phyloP scores from a whole-genome alignment of 2,329 filamentous ascomycete species.

The Parasarocladium wereldwijsianum region DNA sequence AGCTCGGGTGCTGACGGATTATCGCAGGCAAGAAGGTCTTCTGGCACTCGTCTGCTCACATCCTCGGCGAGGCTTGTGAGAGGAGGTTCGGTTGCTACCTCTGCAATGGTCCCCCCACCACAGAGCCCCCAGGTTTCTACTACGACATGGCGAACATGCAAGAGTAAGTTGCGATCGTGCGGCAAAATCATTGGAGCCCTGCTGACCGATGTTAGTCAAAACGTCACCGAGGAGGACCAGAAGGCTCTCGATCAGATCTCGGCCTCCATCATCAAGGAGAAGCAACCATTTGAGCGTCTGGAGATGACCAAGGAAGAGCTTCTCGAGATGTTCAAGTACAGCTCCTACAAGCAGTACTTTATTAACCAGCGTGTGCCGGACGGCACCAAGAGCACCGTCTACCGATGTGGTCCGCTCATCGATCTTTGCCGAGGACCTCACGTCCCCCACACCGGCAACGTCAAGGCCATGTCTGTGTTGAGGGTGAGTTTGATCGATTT shows the following conservation, averaged over 20 bases:
- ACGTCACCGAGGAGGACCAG: constrained; percentile 67
- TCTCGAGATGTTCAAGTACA: constrained; percentile 89
- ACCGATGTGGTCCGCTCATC: constrained; percentile 83
- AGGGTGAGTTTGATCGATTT: constrained; percentile 43
- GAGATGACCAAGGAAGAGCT: constrained; percentile 82
- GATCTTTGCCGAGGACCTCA: constrained; percentile 93
- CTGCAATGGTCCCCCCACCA: constrained; percentile 84
- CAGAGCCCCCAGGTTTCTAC: constrained; percentile 70
- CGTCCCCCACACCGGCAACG: constrained; percentile 78
- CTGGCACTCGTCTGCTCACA: constrained; percentile 93
- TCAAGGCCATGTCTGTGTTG: constrained; percentile 90
- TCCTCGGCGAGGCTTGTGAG: constrained; percentile 90
- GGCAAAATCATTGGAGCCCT: not conserved
- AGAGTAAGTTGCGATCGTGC: constrained; percentile 12
- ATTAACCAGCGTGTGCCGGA: constrained; percentile 60
- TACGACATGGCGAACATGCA: constrained; percentile 72
- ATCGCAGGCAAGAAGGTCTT: constrained; percentile 61
- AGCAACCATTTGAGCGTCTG: constrained; percentile 85
- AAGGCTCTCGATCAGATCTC: constrained; percentile 72
- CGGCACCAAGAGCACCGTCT: constrained; percentile 84
- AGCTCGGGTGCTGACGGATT: not conserved
- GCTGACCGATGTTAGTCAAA: constrained; percentile 29
- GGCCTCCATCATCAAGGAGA: constrained; percentile 81
- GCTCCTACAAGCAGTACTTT: constrained; percentile 97
- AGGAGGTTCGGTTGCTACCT: constrained; percentile 80